A percentile compares a stretch with the other conserved stretches of the same genome.
These are phyloP conservation scores for Geotrichum phurueaensis DNA, from an alignment of 1,139 yeast genomes.

Conservation along the genomic window DNA sequence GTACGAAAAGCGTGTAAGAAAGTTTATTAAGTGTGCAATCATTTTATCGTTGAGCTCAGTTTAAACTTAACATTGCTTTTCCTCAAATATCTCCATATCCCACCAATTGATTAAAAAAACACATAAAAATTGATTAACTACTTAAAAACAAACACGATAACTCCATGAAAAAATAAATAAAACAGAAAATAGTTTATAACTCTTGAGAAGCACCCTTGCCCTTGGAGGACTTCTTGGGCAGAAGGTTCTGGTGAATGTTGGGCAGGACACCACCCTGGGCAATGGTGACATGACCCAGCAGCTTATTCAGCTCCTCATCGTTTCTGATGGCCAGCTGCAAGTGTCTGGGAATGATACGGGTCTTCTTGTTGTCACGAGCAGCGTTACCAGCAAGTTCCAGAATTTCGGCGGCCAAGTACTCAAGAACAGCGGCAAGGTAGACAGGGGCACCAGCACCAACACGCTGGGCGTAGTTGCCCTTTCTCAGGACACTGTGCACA, in stretches of 20 bases:
- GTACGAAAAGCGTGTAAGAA: not conserved
- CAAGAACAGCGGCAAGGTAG: conserved; percentile 91
- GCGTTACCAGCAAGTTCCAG: conserved; percentile 98
- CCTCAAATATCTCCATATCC: not conserved
- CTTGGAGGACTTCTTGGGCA: conserved; percentile 20
- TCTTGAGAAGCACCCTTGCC: conserved; percentile 19
- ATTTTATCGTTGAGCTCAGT: not conserved
- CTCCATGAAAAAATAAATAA: conserved; percentile 1
- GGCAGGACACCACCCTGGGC: conserved; percentile 99
- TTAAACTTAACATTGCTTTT: not conserved
- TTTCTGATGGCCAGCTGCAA: conserved; percentile 97
- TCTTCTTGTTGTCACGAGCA: conserved; percentile 96
- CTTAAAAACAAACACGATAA: not conserved
- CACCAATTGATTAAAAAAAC: not conserved
- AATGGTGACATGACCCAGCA: conserved; percentile 87
- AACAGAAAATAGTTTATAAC: conserved; percentile 8
- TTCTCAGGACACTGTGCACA: conserved; percentile 94
- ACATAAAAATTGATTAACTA: conserved; percentile 3
- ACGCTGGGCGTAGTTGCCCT: conserved; percentile 98
- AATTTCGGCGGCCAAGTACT: conserved; percentile 94
- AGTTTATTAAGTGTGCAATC: not conserved
- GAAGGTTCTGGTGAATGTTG: conserved; percentile 87
- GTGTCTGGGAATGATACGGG: conserved; percentile 98
- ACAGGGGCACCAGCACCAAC: conserved; percentile 98
- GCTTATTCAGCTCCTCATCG: conserved; percentile 92